Percentiles rank a stretch among this genome's conserved stretches.
Conservation (phyloP, 768 basidiomycete genomes). For the Ramaria rubella region DNA sequence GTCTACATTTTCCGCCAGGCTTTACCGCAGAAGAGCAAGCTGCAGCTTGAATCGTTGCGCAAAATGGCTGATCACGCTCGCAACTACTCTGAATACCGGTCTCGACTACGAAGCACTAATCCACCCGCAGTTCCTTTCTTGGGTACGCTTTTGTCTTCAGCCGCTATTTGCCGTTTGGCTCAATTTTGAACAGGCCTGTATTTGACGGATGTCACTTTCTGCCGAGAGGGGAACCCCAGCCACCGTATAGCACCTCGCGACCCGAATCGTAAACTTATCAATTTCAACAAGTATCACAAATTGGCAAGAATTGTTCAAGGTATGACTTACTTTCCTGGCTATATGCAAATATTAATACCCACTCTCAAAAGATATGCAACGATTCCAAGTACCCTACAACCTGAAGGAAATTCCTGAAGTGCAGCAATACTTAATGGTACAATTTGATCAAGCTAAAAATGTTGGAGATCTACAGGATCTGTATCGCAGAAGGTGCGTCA, state of each 20-base stretch:
- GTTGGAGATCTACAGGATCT: conserved; percentile 82
- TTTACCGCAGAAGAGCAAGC: conserved; percentile 77
- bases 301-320: conserved; percentile 81
- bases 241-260: conserved; percentile 72
- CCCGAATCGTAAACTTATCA: conserved; percentile 74
- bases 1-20: conserved; percentile 40
- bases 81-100: conserved; percentile 89
- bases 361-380: conserved; percentile 71
- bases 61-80: conserved; percentile 86
- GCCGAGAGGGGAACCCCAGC: conserved; percentile 89
- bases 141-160: conserved; percentile 39
- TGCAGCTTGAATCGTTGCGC: conserved; percentile 71
- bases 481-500: conserved; percentile 70
- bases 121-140: conserved; percentile 95
- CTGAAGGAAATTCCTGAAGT: conserved; percentile 87
- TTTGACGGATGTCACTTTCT: conserved; percentile 91
- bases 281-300: conserved; percentile 96
- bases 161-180: background rate
- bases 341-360: background rate
- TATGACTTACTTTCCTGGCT: conserved; percentile 20
- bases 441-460: conserved; percentile 66
- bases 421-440: conserved; percentile 67
- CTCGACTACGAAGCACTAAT: conserved; percentile 75
- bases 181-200: conserved; percentile 53
- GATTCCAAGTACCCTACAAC: conserved; percentile 82